Evolutionary conservation across 805 yeast genomes (phyloP).

Genomic region (Schwanniomyces yamadae): DNA sequence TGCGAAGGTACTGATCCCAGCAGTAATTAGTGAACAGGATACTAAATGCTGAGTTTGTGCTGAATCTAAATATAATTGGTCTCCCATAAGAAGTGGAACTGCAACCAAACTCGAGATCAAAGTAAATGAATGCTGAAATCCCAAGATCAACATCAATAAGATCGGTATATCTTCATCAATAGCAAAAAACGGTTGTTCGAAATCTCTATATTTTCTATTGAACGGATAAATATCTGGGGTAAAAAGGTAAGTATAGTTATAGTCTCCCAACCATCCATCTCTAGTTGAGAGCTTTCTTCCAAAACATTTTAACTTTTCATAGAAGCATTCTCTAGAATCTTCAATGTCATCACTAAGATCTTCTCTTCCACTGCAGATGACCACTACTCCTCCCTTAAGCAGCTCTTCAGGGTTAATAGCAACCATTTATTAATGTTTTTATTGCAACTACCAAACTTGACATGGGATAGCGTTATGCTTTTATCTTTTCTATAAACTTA

Average conservation of each 20-base stretch:
- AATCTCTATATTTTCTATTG: conserved; percentile 1
- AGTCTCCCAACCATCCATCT: conserved; percentile 2
- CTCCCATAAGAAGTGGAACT: conserved; percentile 2
- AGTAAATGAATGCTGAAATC: conserved; percentile 5
- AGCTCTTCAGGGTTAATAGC: background rate
- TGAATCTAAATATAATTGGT: background rate
- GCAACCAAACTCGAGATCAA: conserved; percentile 3
- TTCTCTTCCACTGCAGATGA: background rate
- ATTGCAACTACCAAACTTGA: background rate
- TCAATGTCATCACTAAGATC: background rate
- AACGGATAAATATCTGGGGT: conserved; percentile 4
- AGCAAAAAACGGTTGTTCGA: conserved; percentile 3
- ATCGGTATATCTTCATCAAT: conserved; percentile 2
- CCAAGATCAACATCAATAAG: conserved; percentile 2
- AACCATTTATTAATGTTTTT: background rate
- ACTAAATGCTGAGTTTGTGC: conserved; percentile 4
- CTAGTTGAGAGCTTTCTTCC: background rate
- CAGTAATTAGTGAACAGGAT: conserved; percentile 3
- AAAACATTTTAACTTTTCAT: background rate
- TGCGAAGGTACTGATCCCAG: conserved; percentile 3
- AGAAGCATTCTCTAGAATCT: background rate
- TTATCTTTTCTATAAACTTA: too few relatives aligned
- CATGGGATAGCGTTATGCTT: too few relatives aligned
- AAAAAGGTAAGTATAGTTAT: background rate
- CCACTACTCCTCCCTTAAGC: background rate